Base-by-base conservation (phyloP, 352 stramenopile species). In the Peronospora belbahrii region DNA sequence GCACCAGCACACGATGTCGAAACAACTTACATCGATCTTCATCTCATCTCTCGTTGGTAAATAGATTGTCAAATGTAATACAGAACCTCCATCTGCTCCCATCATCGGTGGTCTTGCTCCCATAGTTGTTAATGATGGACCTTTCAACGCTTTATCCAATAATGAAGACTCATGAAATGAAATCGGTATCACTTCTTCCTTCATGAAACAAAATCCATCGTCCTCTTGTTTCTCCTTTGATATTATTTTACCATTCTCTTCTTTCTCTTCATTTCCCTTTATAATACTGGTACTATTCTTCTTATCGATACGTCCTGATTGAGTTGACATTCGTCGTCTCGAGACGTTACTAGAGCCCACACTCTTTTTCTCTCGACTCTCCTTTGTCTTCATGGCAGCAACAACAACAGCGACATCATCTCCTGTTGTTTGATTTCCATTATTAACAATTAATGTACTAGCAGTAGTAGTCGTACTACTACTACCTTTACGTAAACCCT, bases 31-130 rank as follows among this genome's bases (percentile, higher is more conserved):
- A 54, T 94, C 80, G 47, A 94, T 86, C 59, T 88, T 90, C 74
- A 94, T 90, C 57, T 94, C 80, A 13, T 78, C 61, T 9, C 80
- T 70, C 17, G 81, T 88, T 2, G 83, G 83, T 44, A 94, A 48
- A 43, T 94, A 94, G 42, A 94, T 94, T 0, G 75, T 91, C 25
- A 94, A 54, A 41, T 90, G 74, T 33, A 94, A 55, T 38, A 94
- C 77, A 0, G 78, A 65, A 27, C 78, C 73, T 43, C 71, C 76
- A 19, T 74, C 67, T n/a, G 59, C 68, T 17, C 63, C 63, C 62
- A 87, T 84, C 32, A 67, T 70, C 11, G 65, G 67, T 13, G 74
- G 74, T 20, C 81, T 79, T 0, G 73, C 64, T 1, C 77, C 73
- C 30, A 85, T 53, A 0, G 65, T 57, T 18, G 69, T 59, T 1